phyloP scores from a whole-genome alignment of 805 yeast species.

The Barnettozyma populi region DNA sequence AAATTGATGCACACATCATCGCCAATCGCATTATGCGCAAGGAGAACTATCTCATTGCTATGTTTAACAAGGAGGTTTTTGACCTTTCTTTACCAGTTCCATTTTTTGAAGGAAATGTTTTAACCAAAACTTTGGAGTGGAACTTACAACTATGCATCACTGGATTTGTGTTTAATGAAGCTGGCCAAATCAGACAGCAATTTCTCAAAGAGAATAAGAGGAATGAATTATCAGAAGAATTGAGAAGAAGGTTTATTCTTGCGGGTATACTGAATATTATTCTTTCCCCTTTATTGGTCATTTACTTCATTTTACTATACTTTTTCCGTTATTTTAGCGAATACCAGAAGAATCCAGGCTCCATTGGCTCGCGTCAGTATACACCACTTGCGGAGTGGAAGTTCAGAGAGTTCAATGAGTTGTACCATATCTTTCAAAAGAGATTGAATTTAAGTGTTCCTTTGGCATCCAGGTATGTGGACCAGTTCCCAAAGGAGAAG shows the following conservation, averaged over 20 bases:
- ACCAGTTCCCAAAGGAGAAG: constrained; percentile 86
- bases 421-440: constrained; percentile 80
- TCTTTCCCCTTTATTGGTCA: constrained; percentile 79
- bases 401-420: constrained; percentile 87
- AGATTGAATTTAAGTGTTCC: constrained; percentile 72
- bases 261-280: constrained; percentile 84
- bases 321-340: constrained; percentile 92
- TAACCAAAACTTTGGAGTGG: constrained; percentile 93
- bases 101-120: constrained; percentile 33
- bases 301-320: constrained; percentile 75
- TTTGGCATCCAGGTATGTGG: constrained; percentile 76
- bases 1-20: constrained; percentile 87
- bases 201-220: constrained; percentile 70
- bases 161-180: constrained; percentile 77
- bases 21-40: constrained; percentile 95
- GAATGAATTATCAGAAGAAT: constrained; percentile 57
- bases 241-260: constrained; percentile 73
- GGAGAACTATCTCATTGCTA: constrained; percentile 89
- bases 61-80: constrained; percentile 72
- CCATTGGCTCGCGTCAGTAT: constrained; percentile 78
- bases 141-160: constrained; percentile 81
- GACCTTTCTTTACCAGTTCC: constrained; percentile 60
- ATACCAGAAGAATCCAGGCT: constrained; percentile 80
- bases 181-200: constrained; percentile 72
- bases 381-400: constrained; percentile 96